Evolutionary conservation across 2,329 filamentous ascomycete genomes (phyloP), one percentile per base, ranked within the genome.

Genomic region (Dothideomycetes sp.): DNA sequence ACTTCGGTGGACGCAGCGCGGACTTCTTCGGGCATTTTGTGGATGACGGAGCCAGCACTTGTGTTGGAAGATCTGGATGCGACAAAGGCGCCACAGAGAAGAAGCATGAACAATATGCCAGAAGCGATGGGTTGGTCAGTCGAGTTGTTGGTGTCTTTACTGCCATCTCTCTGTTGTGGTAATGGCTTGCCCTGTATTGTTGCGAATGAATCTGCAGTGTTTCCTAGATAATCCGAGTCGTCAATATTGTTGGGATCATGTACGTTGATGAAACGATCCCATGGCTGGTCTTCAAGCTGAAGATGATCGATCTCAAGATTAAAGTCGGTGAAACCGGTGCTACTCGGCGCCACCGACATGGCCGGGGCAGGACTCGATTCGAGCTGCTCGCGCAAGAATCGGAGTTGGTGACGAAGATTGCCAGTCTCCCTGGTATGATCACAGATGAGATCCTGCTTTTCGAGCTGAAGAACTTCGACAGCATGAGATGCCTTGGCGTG

Each of bases 61-160:
- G 78, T 78, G 15, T 80, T 71, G 31, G 80, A 78, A 49, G 80
- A 79, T 64, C 88, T 93, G 22, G 89, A 95, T 47, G 91, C 82
- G 53, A 96, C 87, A 58, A 95, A 94, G 39, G 91, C 91, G 58
- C 91, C 91, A 49, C 94, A 88, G 41, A 98, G 82, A 57, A 98
- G 83, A 52, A 95, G 83, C 86, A 95, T 94, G 63, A 89, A 82
- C 61, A 96, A 73, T 54, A 96, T 67, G 54, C 85, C 77, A 37
- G 86, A 84, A 54, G 88, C 84, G 51, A 85, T 80, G 46, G 80
- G 73, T 45, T 70, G 67, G 44, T 72, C 70, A 23, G 46, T 39
- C 47, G 51, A 32, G 53, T 22, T 7, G 9, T 16, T 9, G 4
- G 37, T 19, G 16, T 39, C 19, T 11, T 27, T 13, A 8, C 7